Conservation (phyloP, 768 basidiomycete species). For the Mycena sanguinolenta region DNA sequence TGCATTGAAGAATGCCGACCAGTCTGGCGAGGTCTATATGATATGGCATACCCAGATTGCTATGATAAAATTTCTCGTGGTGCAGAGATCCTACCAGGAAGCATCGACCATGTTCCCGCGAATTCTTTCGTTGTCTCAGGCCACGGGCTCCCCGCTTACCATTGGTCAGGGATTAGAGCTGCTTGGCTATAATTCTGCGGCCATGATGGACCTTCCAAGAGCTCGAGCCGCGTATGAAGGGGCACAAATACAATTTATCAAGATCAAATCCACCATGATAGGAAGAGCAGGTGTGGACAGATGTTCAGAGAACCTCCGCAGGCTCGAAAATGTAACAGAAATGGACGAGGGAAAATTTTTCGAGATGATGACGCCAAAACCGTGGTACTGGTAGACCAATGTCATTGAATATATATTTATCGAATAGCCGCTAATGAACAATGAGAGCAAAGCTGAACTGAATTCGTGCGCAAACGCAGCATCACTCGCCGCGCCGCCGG, state of each 20-base stretch:
- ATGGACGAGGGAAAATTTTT: not conserved
- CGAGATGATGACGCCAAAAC: not conserved
- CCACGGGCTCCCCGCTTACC: not conserved
- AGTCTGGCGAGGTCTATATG: not conserved
- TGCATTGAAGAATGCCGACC: not conserved
- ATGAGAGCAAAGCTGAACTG: too few species aligned
- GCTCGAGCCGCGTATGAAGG: conserved; percentile 22
- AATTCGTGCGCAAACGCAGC: too few species aligned
- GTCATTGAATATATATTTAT: too few species aligned
- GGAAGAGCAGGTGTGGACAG: not conserved
- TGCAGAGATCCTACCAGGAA: not conserved
- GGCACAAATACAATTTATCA: conserved; percentile 19
- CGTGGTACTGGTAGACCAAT: too few species aligned
- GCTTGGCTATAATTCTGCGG: conserved; percentile 21
- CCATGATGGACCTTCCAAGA: conserved; percentile 17
- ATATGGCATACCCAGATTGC: not conserved
- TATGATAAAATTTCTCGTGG: not conserved
- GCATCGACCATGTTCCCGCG: not conserved
- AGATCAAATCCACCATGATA: not conserved
- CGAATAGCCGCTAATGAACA: too few species aligned
- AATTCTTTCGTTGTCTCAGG: not conserved
- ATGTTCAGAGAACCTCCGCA: not conserved
- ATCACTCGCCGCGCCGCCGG: too few species aligned
- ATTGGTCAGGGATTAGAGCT: conserved; percentile 29
- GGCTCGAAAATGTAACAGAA: not conserved